Evolutionary conservation across 495 filamentous ascomycete species (phyloP).

Genomic region (Polyplosphaeria fusca): DNA sequence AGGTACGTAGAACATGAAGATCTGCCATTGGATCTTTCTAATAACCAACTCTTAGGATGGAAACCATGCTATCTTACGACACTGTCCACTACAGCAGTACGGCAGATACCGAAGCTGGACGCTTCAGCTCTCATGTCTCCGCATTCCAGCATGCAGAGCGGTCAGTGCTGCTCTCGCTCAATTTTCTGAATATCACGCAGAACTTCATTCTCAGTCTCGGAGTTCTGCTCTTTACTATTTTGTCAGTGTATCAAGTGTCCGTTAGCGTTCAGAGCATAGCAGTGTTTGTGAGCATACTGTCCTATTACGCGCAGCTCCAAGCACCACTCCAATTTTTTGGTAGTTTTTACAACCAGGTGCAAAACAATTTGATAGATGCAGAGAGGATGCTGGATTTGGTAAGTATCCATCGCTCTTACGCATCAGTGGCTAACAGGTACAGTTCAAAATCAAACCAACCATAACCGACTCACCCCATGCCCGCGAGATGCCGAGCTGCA

Average conservation of each 20-base stretch:
- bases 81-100: conserved; percentile 14
- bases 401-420: too few species aligned
- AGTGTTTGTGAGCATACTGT: conserved; percentile 4
- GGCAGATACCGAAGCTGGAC: not conserved
- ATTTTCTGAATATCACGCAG: conserved; percentile 7
- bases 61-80: conserved; percentile 16
- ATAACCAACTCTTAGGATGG: conserved; percentile 2
- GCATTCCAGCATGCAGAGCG: conserved; percentile 6
- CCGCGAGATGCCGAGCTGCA: not conserved
- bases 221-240: not conserved
- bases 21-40: not conserved
- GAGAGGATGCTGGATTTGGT: conserved; percentile 15
- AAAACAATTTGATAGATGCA: conserved; percentile 18
- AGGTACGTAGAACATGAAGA: too few species aligned
- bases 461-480: conserved; percentile 2
- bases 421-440: too few species aligned
- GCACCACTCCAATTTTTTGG: conserved; percentile 18
- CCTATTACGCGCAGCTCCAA: conserved; percentile 16
- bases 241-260: conserved; percentile 5
- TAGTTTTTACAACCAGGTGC: conserved; percentile 19
- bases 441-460: conserved; percentile 7
- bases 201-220: conserved; percentile 9
- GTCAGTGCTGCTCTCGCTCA: conserved; percentile 11
- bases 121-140: not conserved
- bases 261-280: conserved; percentile 2